A percentile compares a stretch with the other conserved stretches of the same genome.
These are phyloP conservation scores for Fusarium kyushuense DNA, from an alignment of 2,329 filamentous ascomycete genomes.

Conservation along the genomic window DNA sequence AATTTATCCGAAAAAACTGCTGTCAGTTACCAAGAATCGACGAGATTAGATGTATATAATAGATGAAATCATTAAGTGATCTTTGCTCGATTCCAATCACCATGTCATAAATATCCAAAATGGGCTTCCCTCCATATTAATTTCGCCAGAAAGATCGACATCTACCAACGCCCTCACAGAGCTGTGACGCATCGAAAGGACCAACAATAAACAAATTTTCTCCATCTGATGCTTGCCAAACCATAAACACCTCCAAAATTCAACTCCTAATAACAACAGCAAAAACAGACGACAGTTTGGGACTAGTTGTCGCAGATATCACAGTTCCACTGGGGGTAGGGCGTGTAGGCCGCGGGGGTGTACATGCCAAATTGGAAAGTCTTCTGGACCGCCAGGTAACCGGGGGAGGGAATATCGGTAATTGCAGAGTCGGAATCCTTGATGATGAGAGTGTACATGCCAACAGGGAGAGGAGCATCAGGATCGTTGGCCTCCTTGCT, in stretches of 20 bases:
- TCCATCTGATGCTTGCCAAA: conserved; percentile 43
- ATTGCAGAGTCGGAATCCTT: conserved; percentile 67
- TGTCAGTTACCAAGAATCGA: conserved; percentile 24
- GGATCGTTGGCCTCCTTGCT: conserved; percentile 60
- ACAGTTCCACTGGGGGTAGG: conserved; percentile 66
- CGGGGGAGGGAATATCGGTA: conserved; percentile 64
- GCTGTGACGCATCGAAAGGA: conserved; percentile 33
- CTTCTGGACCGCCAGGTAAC: conserved; percentile 65
- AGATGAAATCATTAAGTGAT: conserved; percentile 42
- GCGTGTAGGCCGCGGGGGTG: conserved; percentile 62
- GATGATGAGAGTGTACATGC: conserved; percentile 71
- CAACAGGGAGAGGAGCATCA: conserved; percentile 62
- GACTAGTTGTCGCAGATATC: conserved; percentile 66
- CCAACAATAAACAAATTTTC: conserved; percentile 30
- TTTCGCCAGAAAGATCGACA: conserved; percentile 29
- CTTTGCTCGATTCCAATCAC: conserved; percentile 33
- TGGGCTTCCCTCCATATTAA: conserved; percentile 20
- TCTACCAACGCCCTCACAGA: conserved; percentile 40
- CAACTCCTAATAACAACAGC: conserved; percentile 31
- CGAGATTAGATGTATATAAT: conserved; percentile 44
- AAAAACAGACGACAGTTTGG: conserved; percentile 61
- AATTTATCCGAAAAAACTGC: conserved; percentile 10
- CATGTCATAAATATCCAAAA: conserved; percentile 44
- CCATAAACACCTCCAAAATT: conserved; percentile 27
- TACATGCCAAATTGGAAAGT: conserved; percentile 71